Base-by-base conservation (phyloP, 371 early-diverging fungal species). In the Cladochytrium tenue region DNA sequence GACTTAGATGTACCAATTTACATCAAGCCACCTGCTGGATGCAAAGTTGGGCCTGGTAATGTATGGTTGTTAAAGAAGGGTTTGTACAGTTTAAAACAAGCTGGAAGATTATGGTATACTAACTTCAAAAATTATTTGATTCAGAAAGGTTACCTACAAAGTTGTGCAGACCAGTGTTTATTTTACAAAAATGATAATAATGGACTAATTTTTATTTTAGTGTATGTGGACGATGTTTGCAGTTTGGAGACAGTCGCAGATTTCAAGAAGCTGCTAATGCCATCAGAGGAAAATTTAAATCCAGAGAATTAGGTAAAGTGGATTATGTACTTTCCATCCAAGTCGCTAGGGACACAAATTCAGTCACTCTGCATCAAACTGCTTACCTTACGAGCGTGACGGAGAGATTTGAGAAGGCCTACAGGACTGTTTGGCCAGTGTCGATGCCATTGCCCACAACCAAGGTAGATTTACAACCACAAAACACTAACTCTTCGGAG, bases 191-290 rank as follows among this genome's bases (percentile, higher is more conserved):
- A 26, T 10, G 32, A 31, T 31, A 58, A 58, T 3, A 55, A 53
- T 43, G 26, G 30, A 0, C 10, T 43, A 1, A 28, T 61, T 36
- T 35, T 34, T 1, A 70, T 71, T 25, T 20, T 36, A 4, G 26
- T 66, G 60, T 71, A 71, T 56, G 71, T 71, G 1, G 66, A 71
- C 51, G 70, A 73, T 33, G n/a, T 69, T 56, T 23, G 5, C 10
- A 69, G 36, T 56, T 58, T 30, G 36, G 63, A 7, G 13, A 52
- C 0, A 2, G 23, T 23, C 53, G 17, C 1, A 35, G 35, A 4
- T 59, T 63, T 28, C 51, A 61, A 3, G 10, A 30, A 1, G 59
- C 35, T 1, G 1, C 64, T 26, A 2, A 57, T 0, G 36, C 27
- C 7, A 10, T 67, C n/a, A 56, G 2, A 28, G n/a, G n/a, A 0